Base-by-base conservation (phyloP, 192 early-diverging fungal species). In the Pilaira anomala region DNA sequence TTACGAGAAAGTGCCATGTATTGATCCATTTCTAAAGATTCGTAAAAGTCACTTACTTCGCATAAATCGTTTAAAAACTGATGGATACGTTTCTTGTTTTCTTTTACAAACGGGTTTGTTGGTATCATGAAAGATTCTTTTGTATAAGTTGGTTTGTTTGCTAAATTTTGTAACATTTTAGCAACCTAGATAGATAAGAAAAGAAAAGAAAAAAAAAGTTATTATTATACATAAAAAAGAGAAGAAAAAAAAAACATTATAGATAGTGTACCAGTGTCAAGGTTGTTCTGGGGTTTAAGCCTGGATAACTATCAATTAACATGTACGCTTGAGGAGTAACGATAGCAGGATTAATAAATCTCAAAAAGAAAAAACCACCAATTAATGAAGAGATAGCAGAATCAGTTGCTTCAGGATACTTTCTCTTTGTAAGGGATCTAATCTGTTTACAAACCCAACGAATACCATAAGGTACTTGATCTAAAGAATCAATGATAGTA, bases 401-500 rank as follows among this genome's bases (percentile, higher is more conserved):
- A 53, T 95, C 92, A 16, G 90, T 80, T 7, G 89, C 88, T 30
- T 95, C 87, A 1, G 93, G 93, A 76, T 89, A 97, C 67, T 91
- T 92, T 56, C 92, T 72, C 87, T 91, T 91, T 5, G 93, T 91
- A 68, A 97, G 73, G 6, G 87, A 90, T 30, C 86, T 79, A 75
- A 97, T 96, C 77, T 97, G 94, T 67, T 97, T 97, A 73, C 95
- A 97, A 54, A 97, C 92, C 94, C 94, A 97, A 14, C 94, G 84
- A 69, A 97, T 96, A 16, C 94, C 95, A 62, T 93, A 96, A 1
- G 95, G 95, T 14, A 91, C 89, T 65, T 91, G 83, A 58, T 94
- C 91, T 16, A 91, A 78, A 9, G 91, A 87, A n/a, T 76, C 76
- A 28, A 95, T 80, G 48, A 97, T 93, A 3, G 88, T 95, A 53